phyloP scores from a whole-genome alignment of 768 basidiomycete genomes.

The Sporobolomyces phaffii region DNA sequence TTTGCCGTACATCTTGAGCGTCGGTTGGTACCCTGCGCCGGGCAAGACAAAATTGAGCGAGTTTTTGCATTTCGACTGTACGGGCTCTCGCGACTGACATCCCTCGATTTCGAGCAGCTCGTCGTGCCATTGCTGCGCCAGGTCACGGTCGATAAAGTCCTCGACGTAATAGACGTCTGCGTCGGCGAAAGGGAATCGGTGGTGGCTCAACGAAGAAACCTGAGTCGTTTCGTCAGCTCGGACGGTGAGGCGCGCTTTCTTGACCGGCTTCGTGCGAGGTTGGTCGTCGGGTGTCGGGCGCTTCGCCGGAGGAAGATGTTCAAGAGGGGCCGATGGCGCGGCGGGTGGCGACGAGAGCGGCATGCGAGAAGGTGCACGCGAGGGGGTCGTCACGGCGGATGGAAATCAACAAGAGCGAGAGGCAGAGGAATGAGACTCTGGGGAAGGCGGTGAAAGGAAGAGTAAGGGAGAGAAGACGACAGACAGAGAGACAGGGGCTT shows the following conservation, averaged over 20 bases:
- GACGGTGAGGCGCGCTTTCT: slow-evolving; percentile 16
- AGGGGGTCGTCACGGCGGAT: too few species aligned
- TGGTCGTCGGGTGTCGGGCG: background rate
- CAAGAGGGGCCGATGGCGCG: too few species aligned
- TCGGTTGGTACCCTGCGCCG: slow-evolving; percentile 48
- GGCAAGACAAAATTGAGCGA: background rate
- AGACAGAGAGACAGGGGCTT: background rate
- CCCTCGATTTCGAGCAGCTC: slow-evolving; percentile 45
- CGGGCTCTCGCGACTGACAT: slow-evolving; percentile 46
- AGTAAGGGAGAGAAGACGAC: background rate
- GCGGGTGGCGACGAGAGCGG: too few species aligned
- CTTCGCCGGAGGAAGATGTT: background rate
- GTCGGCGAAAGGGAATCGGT: slow-evolving; percentile 20
- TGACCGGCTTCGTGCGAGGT: background rate
- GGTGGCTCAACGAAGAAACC: slow-evolving; percentile 2
- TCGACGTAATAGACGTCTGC: slow-evolving; percentile 35
- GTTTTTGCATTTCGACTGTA: too few species aligned
- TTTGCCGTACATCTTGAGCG: slow-evolving; percentile 50
- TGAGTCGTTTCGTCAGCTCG: slow-evolving; percentile 11
- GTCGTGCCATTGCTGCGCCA: slow-evolving; percentile 45
- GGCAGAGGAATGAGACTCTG: too few species aligned
- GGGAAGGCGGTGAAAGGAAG: background rate
- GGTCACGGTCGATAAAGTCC: slow-evolving; percentile 44
- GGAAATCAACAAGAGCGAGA: too few species aligned
- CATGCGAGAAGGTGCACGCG: too few species aligned